Base-by-base conservation (phyloP, 176 grass and related monocot genomes). In the Luzula sylvatica region DNA sequence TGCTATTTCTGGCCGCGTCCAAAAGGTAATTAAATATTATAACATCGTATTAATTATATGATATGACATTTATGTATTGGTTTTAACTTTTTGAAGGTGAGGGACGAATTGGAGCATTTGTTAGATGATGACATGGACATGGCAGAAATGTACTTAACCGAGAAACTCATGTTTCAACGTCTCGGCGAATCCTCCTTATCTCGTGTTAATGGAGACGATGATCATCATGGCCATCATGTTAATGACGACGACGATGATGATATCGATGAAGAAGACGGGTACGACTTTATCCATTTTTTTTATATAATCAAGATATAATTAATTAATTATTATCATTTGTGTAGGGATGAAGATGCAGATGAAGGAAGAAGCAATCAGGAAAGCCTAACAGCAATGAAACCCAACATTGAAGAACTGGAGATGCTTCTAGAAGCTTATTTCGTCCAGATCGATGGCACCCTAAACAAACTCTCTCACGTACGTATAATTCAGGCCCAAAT, bases 71-170 rank as follows among this genome's bases (percentile, higher is more conserved):
- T 13, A n/a, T 11, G 23, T 30, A 49, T 49, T 29, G 19, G 45
- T 24, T 27, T 56, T 72, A 54, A 53, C 30, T 62, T 53, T 26
- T 57, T 15, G 26, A 55, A 90, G 86, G 86, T 90, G 49, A 84
- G 86, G 35, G 80, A 90, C 80, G 86, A 90, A 47, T 75, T 90
- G 32, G 86, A 90, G 66, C 86, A 84, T 68, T 75, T 90, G 65
- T 72, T 90, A 58, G 86, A 90, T 71, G 86, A 90, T 77, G 86
- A 90, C 78, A 90, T 90, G 86, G 86, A 90, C 56, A 90, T 90
- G 86, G 86, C 86, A 69, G 86, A 90, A 72, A 90, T 90, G 80
- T 90, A 90, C 68, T 72, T 90, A 66, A 90, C 86, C 41, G 86
- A 84, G 65, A 90, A 90, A 38, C 72, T 84, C 65, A 51, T 61